phyloP scores from a whole-genome alignment of 73 alveolate genomes.

The Loxodes magnus region DNA sequence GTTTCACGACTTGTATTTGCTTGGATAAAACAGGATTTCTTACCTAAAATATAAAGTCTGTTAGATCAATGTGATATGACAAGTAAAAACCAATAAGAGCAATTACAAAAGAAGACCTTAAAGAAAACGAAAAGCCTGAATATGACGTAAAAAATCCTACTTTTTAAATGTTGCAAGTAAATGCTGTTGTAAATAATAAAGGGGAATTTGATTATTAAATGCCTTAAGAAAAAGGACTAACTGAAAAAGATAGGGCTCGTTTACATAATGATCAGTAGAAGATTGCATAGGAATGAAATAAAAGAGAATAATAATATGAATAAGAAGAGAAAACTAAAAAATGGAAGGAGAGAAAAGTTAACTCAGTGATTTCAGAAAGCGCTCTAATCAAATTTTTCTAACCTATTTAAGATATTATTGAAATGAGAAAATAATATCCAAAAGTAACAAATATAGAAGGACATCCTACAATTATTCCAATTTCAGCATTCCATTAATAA shows the following conservation, averaged over 20 bases:
- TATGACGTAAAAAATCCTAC: constrained; percentile 10
- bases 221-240: constrained; percentile 16
- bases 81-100: too few species aligned
- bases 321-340: constrained; percentile 1
- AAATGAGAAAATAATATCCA: constrained; percentile 1
- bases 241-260: neutral
- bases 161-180: constrained; percentile 9
- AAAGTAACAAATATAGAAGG: constrained; percentile 26
- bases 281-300: constrained; percentile 6
- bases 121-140: too few species aligned
- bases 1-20: constrained; percentile 79
- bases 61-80: constrained; percentile 24
- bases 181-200: constrained; percentile 8
- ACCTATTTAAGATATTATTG: constrained; percentile 9
- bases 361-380: constrained; percentile 31
- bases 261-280: too few species aligned
- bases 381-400: constrained; percentile 9
- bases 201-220: constrained; percentile 16
- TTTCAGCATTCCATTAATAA: constrained; percentile 28
- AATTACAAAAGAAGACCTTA: too few species aligned
- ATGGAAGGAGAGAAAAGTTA: constrained; percentile 15
- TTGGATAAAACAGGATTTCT: constrained; percentile 84
- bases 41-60: constrained; percentile 70
- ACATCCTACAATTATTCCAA: constrained; percentile 36
- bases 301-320: constrained; percentile 5